Evolutionary conservation across 106 monocot genomes (phyloP), one percentile per base, ranked within the genome.

Genomic region (Alisma plantagoaquatica): DNA sequence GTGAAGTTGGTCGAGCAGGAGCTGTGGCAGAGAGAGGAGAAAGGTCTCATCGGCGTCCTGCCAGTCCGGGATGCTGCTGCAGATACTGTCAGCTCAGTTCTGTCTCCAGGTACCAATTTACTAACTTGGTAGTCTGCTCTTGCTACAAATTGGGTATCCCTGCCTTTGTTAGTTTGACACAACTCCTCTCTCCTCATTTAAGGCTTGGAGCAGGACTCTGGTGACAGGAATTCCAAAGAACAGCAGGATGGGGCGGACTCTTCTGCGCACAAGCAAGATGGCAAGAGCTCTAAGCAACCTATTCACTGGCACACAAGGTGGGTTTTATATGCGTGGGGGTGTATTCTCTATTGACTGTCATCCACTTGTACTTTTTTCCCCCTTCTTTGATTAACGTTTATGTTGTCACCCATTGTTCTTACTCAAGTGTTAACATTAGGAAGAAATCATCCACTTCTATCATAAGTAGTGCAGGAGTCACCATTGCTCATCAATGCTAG

Each of bases 1-100:
- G 96, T 98, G 51, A 98, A 98, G 41, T 53, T 98, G 51, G 96
- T 98, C 53, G 96, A 98, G 56, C 88, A 98, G 59, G 96, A 98
- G 59, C 64, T 98, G 16, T 98, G 96, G 96, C 89, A 98, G 66
- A 78, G 65, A 58, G 96, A 98, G 57, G 89, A 98, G 61, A 98
- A 84, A 61, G 96, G 96, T 32, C 76, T 98, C 69, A 98, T 98
- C 45, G 96, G 96, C 21, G 90, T 99, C 33, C 81, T 99, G 29
- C 98, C 98, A 1, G 98, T 99, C 23, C 62, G 78, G 44, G 98
- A 90, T 64, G 49, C 77, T 53, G 59, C 68, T 49, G 48, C 49
- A 0, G 90, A 79, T 23, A 63, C 62, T 3, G 70, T 71, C 19
- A 70, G 84, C 3, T 73, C 80, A 1, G 29, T 82, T 46, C 23